Base-by-base conservation (phyloP, 1,284 basidiomycete genomes). In the Ceratobasidium sp. region DNA sequence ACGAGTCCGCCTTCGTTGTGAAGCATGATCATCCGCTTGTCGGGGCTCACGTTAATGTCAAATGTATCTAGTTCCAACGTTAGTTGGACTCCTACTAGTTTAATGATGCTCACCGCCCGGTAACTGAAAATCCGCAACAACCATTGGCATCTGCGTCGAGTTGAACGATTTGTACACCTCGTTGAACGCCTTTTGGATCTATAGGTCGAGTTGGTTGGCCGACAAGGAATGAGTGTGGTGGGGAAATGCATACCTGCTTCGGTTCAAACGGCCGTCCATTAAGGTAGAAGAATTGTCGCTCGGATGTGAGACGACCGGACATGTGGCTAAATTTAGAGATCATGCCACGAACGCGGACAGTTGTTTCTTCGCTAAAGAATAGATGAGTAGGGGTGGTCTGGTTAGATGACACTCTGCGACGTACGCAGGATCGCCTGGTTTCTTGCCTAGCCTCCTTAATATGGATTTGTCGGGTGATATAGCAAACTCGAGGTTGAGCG, bases 21-120 rank as follows among this genome's bases (percentile, higher is more conserved):
- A 11, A 99, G 81, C 72, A 98, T 91, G 46, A 99, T 92, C 0
- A 95, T 98, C 5, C 98, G 88, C 81, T 99, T 99, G 83, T 99
- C 98, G 0, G 98, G 97, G 78, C 91, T 95, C 76, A 99, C 93
- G 79, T 99, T 99, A 80, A 99, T 90, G 80, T 99, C 98, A 79
- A 93, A 95, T 0, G 90, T 86, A 76, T 92, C 94, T 95, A 59
- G 16, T 19, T 48, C 13, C 24, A 51, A 13, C 3, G 19, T 65
- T 14, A 66, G n/a, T 4, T 22, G 22, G 49, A 27, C 13, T 11
- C 31, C 11, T 34, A 31, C 6, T 4, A 8, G 9, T 19, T 6
- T 16, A 4, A 37, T 24, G 27, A 76, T 7, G 46, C 82, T 31
- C 75, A 93, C 93, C 86, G 5, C 90, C 89, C 0, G 94, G 93